Percentiles rank a stretch among this genome's conserved stretches.
Evolutionary conservation across 1,284 basidiomycete species (phyloP).

Genomic region (Naganishia sp.): DNA sequence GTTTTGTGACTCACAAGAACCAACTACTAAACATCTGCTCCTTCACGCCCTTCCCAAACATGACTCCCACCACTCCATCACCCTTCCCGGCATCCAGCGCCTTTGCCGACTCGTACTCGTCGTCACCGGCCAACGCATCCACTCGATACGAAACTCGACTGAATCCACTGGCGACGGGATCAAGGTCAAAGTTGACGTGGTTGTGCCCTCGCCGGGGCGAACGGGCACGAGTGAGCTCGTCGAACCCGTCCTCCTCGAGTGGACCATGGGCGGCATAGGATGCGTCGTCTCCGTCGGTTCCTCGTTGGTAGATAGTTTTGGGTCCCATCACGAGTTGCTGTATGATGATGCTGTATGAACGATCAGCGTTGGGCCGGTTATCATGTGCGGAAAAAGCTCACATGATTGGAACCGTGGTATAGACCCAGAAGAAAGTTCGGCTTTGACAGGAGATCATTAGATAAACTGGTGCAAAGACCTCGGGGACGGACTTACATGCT

Average conservation of each 20-base stretch:
- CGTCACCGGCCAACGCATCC: constrained; percentile 24
- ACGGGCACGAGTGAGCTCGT: constrained; percentile 25
- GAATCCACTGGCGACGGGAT: constrained; percentile 36
- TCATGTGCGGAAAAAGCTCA: constrained; percentile 34
- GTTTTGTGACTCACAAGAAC: constrained; percentile 42
- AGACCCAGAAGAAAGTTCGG: constrained; percentile 50
- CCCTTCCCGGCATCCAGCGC: constrained; percentile 36
- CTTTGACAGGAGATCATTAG: constrained; percentile 28
- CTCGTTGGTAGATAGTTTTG: constrained; percentile 22
- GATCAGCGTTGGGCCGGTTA: not conserved
- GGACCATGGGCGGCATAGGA: not conserved
- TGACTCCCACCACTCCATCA: constrained; percentile 47
- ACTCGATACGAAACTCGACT: constrained; percentile 39
- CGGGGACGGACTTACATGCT: constrained; percentile 31
- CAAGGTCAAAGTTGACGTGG: constrained; percentile 20
- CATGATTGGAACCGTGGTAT: constrained; percentile 48
- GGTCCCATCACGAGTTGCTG: constrained; percentile 49
- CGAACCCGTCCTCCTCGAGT: constrained; percentile 28
- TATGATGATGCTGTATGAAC: constrained; percentile 41
- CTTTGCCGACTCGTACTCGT: constrained; percentile 38
- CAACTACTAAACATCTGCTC: constrained; percentile 49
- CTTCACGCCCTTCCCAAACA: constrained; percentile 44
- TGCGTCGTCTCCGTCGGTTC: constrained; percentile 18
- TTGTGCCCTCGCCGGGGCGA: constrained; percentile 17
- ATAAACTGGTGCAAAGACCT: not conserved